Evolutionary conservation across 2,329 filamentous ascomycete genomes (phyloP).

Genomic region (Cryphonectria naterciae): DNA sequence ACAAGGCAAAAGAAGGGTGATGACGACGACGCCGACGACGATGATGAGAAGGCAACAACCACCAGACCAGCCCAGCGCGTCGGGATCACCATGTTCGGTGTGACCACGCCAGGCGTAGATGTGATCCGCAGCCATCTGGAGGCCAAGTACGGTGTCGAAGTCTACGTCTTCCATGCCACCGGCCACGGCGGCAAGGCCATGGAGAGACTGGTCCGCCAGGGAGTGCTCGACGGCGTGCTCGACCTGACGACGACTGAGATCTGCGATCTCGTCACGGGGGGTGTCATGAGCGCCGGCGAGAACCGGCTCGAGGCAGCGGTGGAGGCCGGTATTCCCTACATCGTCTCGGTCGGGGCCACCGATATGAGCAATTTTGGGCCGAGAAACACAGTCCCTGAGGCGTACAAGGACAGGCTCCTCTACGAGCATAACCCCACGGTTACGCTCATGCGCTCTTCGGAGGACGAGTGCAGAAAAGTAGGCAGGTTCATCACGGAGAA

Average conservation of each 20-base stretch:
- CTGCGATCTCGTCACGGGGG: constrained; percentile 65
- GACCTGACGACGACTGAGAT: constrained; percentile 76
- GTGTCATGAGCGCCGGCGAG: constrained; percentile 63
- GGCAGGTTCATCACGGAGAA: constrained; percentile 60
- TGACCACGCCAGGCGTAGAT: constrained; percentile 70
- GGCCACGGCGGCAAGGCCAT: constrained; percentile 70
- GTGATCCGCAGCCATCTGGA: constrained; percentile 56
- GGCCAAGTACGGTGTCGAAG: constrained; percentile 52
- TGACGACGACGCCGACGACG: background rate
- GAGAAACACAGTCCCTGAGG: constrained; percentile 56
- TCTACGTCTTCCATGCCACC: constrained; percentile 67
- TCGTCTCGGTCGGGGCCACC: constrained; percentile 53
- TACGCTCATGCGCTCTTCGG: constrained; percentile 67
- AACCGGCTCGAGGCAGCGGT: constrained; percentile 61
- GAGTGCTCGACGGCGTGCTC: constrained; percentile 65
- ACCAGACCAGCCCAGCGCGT: constrained; percentile 48
- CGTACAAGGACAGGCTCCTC: constrained; percentile 55
- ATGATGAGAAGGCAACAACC: background rate
- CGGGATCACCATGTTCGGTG: constrained; percentile 75
- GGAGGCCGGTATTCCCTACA: constrained; percentile 58
- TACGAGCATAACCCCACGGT: constrained; percentile 69
- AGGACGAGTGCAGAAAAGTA: constrained; percentile 59
- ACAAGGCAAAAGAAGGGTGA: constrained; percentile 19
- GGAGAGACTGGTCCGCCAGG: constrained; percentile 65
- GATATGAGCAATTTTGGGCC: constrained; percentile 71